phyloP scores from a whole-genome alignment of 2,329 filamentous ascomycete genomes.

The Epichloe uncinata region DNA sequence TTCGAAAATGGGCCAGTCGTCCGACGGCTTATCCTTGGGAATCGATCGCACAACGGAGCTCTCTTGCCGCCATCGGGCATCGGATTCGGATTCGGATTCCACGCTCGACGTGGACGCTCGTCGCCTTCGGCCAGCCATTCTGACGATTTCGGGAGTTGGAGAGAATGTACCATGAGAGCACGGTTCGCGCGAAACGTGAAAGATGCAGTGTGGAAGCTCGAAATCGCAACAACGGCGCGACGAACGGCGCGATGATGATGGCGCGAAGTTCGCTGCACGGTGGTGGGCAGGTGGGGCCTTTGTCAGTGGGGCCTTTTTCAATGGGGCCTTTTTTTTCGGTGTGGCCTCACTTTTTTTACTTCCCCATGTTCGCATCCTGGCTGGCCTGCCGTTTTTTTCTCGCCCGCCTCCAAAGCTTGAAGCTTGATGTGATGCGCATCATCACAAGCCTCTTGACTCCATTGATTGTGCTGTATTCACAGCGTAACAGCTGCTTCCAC shows the following conservation, averaged over 20 bases:
- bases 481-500: not conserved
- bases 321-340: too few species aligned
- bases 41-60: constrained; percentile 19
- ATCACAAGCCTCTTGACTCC: not conserved
- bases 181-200: too few species aligned
- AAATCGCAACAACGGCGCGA: not conserved
- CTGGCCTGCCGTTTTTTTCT: too few species aligned
- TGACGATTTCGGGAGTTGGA: not conserved
- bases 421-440: too few species aligned
- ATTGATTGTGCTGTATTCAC: not conserved
- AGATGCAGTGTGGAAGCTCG: too few species aligned
- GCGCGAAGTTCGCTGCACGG: not conserved
- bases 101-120: constrained; percentile 32
- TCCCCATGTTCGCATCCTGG: too few species aligned
- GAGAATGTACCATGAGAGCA: not conserved
- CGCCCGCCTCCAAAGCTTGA: too few species aligned
- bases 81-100: constrained; percentile 26
- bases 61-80: constrained; percentile 22
- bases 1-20: constrained; percentile 49
- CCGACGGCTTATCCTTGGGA: constrained; percentile 18
- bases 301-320: too few species aligned
- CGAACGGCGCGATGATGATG: not conserved
- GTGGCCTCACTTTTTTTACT: too few species aligned
- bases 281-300: too few species aligned
- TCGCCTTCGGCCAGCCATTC: constrained; percentile 27